Evolutionary conservation across 768 basidiomycete species (phyloP).

Genomic region (Podaxis rugospora): DNA sequence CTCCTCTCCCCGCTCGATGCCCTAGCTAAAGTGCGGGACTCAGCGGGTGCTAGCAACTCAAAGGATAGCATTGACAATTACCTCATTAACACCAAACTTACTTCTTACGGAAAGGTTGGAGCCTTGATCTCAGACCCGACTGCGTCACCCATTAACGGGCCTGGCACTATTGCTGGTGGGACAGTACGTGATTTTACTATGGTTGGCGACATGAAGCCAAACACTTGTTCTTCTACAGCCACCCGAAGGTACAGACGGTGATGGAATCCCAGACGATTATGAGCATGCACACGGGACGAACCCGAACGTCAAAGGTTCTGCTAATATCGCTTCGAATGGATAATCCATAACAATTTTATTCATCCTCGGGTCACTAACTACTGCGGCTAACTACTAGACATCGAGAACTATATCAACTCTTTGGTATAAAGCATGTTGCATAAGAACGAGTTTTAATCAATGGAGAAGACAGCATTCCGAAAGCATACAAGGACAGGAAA

Average conservation of each 20-base stretch:
- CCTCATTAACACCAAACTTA: slow-evolving; percentile 28
- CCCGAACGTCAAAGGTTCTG: slow-evolving; percentile 26
- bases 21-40: slow-evolving; percentile 22
- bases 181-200: slow-evolving; percentile 20
- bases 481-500: not conserved
- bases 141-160: slow-evolving; percentile 25
- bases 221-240: slow-evolving; percentile 14
- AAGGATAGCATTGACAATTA: slow-evolving; percentile 28
- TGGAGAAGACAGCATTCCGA: not conserved
- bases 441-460: not conserved
- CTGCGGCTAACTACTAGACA: slow-evolving; percentile 19
- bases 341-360: slow-evolving; percentile 11
- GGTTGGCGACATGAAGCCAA: not conserved
- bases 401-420: slow-evolving; percentile 33
- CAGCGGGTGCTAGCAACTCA: slow-evolving; percentile 28
- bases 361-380: not conserved
- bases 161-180: slow-evolving; percentile 27
- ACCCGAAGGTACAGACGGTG: slow-evolving; percentile 25
- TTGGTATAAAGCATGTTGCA: slow-evolving; percentile 18
- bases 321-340: slow-evolving; percentile 27
- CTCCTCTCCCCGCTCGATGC: slow-evolving; percentile 28
- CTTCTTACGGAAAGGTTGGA: slow-evolving; percentile 28
- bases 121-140: slow-evolving; percentile 26
- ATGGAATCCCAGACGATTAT: slow-evolving; percentile 30
- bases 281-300: slow-evolving; percentile 28